phyloP scores from a whole-genome alignment of 441 rosid species.

The Gossypium lobatum region DNA sequence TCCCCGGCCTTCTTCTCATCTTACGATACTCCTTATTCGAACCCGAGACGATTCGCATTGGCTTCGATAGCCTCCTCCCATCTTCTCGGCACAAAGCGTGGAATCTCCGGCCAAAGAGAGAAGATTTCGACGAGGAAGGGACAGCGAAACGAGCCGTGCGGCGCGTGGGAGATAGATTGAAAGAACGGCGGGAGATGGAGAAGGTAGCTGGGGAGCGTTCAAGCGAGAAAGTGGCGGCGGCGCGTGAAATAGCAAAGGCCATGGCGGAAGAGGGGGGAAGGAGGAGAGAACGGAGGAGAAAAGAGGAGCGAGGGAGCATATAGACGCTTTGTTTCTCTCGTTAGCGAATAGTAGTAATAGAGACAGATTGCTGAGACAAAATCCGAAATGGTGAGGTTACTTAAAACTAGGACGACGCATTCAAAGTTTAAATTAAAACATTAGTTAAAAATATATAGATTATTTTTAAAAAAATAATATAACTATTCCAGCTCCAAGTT shows the following conservation, averaged over 20 bases:
- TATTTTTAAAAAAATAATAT: too few relatives aligned
- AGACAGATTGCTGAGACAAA: not conserved
- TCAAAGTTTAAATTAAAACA: not conserved
- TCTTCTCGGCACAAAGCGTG: conserved; percentile 26
- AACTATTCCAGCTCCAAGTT: too few relatives aligned
- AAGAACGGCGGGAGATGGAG: conserved; percentile 10
- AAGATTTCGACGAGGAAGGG: conserved; percentile 14
- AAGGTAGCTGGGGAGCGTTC: conserved; percentile 18
- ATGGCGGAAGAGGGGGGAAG: conserved; percentile 22
- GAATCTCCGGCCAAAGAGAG: conserved; percentile 28
- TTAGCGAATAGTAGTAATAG: not conserved
- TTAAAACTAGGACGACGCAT: not conserved
- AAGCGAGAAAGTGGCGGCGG: conserved; percentile 27
- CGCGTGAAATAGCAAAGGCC: conserved; percentile 53
- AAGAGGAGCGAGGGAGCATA: conserved; percentile 39
- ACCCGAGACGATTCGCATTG: conserved; percentile 25
- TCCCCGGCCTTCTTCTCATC: conserved; percentile 40
- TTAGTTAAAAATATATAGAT: too few relatives aligned
- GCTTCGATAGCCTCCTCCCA: conserved; percentile 21
- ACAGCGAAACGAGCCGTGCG: conserved; percentile 15
- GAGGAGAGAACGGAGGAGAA: conserved; percentile 31
- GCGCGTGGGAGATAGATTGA: conserved; percentile 9
- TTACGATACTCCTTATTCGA: conserved; percentile 63
- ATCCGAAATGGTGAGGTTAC: not conserved
- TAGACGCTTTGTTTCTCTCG: not conserved